These are phyloP conservation scores for Gryganskiella cystojenkinii DNA, from an alignment of 192 early-diverging fungal genomes.

Conservation along the genomic window DNA sequence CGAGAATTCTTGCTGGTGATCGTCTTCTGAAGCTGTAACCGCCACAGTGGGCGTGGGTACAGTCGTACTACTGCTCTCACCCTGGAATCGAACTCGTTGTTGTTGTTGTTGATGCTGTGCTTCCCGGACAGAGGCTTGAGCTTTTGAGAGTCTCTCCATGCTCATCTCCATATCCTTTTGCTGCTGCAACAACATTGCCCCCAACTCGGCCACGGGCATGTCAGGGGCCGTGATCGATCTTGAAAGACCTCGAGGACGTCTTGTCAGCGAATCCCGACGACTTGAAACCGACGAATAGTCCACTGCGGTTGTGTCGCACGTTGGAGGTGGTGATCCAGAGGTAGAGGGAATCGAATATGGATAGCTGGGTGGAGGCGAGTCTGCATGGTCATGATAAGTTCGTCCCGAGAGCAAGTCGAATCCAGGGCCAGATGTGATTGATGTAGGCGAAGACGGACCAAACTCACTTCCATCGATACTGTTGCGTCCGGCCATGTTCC, in stretches of 20 bases:
- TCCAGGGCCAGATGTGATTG: not conserved
- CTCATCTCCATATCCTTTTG: constrained; percentile 47
- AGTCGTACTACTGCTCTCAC: not conserved
- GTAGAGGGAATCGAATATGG: not conserved
- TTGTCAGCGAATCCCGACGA: constrained; percentile 18
- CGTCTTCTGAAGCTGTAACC: not conserved
- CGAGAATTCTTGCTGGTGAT: not conserved
- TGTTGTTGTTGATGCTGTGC: constrained; percentile 19
- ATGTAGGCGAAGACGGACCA: constrained; percentile 1
- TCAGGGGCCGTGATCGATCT: constrained; percentile 46
- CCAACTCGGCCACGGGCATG: constrained; percentile 48
- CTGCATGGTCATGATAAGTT: not conserved
- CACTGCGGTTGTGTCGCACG: constrained; percentile 28
- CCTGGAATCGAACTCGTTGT: constrained; percentile 29
- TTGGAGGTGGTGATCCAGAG: constrained; percentile 7
- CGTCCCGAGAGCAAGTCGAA: not conserved
- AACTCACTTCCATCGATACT: constrained; percentile 51
- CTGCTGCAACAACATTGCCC: constrained; percentile 43
- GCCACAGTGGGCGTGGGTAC: not conserved
- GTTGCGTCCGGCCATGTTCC: constrained; percentile 8
- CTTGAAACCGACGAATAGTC: not conserved
- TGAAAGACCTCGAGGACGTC: constrained; percentile 36
- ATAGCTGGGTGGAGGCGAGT: not conserved
- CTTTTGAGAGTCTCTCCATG: constrained; percentile 42
- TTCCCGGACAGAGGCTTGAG: constrained; percentile 29